Percentiles rank a stretch among this genome's conserved stretches.
Conservation (phyloP, 768 basidiomycete genomes). For the Pisolithus albus region DNA sequence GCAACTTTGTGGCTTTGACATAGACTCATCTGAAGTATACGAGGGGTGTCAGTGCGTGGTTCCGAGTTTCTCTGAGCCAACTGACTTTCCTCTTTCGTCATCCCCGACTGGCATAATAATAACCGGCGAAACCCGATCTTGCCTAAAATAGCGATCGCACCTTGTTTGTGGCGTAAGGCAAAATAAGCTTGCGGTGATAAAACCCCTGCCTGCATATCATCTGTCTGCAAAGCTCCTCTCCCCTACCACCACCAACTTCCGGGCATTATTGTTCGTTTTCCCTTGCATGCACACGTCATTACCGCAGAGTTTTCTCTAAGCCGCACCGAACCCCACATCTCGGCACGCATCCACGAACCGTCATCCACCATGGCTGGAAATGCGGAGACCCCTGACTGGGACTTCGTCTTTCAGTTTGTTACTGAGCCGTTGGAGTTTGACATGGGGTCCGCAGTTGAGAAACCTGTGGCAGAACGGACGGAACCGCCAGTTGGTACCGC, state of each 20-base stretch:
- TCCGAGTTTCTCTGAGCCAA: too few species aligned
- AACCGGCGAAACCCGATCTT: neutral
- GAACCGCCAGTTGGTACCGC: conserved; percentile 10
- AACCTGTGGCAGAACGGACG: conserved; percentile 24
- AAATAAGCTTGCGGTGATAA: neutral
- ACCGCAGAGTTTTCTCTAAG: neutral
- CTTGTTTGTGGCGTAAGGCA: neutral
- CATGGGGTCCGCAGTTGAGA: conserved; percentile 28
- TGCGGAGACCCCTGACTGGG: conserved; percentile 50
- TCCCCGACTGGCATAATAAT: neutral
- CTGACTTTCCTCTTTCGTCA: too few species aligned
- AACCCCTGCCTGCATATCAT: neutral
- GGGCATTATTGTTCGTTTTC: neutral
- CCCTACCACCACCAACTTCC: too few species aligned
- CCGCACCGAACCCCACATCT: neutral
- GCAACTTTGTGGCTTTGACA: neutral
- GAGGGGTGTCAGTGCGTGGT: neutral
- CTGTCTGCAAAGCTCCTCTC: neutral
- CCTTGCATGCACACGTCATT: neutral
- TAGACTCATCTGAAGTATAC: neutral
- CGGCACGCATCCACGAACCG: neutral
- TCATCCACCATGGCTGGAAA: conserved; percentile 14
- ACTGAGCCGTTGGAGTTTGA: conserved; percentile 37
- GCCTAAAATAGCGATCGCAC: neutral
- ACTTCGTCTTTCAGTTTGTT: conserved; percentile 57